Evolutionary conservation across 352 stramenopile species (phyloP).

Genomic region (Aphanomyces cochlioides): DNA sequence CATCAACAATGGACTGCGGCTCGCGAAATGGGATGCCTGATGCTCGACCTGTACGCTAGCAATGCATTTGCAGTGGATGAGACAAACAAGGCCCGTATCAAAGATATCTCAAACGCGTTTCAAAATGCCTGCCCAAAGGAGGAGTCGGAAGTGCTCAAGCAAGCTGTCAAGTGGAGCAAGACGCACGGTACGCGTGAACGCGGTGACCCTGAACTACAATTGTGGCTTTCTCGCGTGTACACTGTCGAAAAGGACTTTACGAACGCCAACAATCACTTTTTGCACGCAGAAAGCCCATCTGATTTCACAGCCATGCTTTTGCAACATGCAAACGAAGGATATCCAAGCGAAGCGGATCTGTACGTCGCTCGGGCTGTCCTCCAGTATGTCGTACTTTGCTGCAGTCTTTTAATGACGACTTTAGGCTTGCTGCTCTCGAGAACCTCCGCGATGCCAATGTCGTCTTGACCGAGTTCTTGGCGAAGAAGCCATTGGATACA

Average conservation of each 20-base stretch:
- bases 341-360: slow-evolving; percentile 75
- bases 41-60: slow-evolving; percentile 68
- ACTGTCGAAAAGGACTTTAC: slow-evolving; percentile 50
- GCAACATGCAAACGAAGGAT: slow-evolving; percentile 68
- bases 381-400: slow-evolving; percentile 48
- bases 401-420: background rate
- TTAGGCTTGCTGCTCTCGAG: slow-evolving; percentile 70
- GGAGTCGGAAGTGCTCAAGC: slow-evolving; percentile 54
- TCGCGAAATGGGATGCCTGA: slow-evolving; percentile 75
- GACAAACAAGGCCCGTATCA: slow-evolving; percentile 48
- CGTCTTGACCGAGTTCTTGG: slow-evolving; percentile 64
- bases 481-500: slow-evolving; percentile 54
- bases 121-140: slow-evolving; percentile 4
- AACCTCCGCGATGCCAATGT: slow-evolving; percentile 85
- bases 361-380: slow-evolving; percentile 72
- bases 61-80: slow-evolving; percentile 71
- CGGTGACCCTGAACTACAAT: slow-evolving; percentile 69
- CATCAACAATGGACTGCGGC: slow-evolving; percentile 73
- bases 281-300: slow-evolving; percentile 64
- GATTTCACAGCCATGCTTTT: slow-evolving; percentile 71
- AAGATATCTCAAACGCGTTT: slow-evolving; percentile 24
- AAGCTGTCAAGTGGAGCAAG: slow-evolving; percentile 80
- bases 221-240: slow-evolving; percentile 60
- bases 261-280: slow-evolving; percentile 70
- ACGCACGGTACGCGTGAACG: slow-evolving; percentile 64